phyloP scores from a whole-genome alignment of 257 asterid genomes.

The Capsicum rhomboideum region DNA sequence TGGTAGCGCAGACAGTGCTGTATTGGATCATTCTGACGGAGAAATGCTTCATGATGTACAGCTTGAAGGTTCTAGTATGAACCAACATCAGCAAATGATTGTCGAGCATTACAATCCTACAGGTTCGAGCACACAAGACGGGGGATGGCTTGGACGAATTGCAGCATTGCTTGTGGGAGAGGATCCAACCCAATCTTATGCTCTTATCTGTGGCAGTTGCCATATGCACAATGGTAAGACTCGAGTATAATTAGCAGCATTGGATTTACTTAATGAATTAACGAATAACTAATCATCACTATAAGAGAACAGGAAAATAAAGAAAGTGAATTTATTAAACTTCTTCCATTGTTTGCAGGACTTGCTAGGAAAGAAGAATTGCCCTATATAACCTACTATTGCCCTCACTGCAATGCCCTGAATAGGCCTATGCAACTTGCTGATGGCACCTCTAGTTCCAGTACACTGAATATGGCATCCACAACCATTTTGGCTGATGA shows the following conservation, averaged over 20 bases:
- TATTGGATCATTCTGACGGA: conserved; percentile 23
- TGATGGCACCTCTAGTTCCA: conserved; percentile 28
- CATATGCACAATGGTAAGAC: conserved; percentile 66
- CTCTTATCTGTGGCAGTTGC: conserved; percentile 79
- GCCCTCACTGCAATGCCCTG: conserved; percentile 83
- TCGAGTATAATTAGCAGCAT: neutral
- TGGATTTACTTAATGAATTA: neutral
- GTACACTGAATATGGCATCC: conserved; percentile 22
- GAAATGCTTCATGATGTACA: conserved; percentile 22
- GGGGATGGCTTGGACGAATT: conserved; percentile 70
- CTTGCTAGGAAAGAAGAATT: conserved; percentile 84
- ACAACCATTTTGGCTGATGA: conserved; percentile 14
- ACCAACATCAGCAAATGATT: conserved; percentile 42
- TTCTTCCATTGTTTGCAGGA: conserved; percentile 37
- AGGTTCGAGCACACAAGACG: conserved; percentile 32
- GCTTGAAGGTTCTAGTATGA: conserved; percentile 20
- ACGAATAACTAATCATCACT: neutral
- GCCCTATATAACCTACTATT: conserved; percentile 68
- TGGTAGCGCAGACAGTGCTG: conserved; percentile 18
- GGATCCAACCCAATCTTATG: conserved; percentile 72
- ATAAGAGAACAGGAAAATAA: neutral
- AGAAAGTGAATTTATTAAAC: neutral
- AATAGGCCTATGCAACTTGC: conserved; percentile 45
- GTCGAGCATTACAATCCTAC: conserved; percentile 54
- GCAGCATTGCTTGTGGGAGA: conserved; percentile 89